These are phyloP conservation scores for Effrenium voratum DNA, from an alignment of 73 alveolate species.

Conservation along the genomic window DNA sequence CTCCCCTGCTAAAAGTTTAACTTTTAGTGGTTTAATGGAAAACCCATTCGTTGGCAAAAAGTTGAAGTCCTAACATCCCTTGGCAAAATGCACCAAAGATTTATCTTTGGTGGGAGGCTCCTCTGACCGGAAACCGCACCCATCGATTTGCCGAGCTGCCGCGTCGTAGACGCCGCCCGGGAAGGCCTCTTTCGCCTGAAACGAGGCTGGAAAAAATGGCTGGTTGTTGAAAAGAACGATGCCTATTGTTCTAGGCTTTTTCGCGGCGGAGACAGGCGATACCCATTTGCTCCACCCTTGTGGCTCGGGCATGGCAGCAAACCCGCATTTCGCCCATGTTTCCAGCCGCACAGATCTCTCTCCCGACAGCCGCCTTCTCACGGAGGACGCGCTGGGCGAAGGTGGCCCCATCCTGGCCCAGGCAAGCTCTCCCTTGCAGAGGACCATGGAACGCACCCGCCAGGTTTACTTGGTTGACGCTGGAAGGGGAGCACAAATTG, in stretches of 20 bases:
- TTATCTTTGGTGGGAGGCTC: not conserved
- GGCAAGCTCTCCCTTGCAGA: no score
- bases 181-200: constrained; percentile 6
- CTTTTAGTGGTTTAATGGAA: no score
- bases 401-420: not conserved
- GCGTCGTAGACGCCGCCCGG: constrained; percentile 71
- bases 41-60: no score
- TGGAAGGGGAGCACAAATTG: no score
- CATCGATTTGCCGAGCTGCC: constrained; percentile 6
- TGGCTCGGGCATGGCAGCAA: not conserved
- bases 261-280: not conserved
- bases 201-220: not conserved
- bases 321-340: not conserved
- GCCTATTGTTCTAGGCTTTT: not conserved
- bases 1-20: no score
- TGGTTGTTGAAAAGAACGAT: not conserved
- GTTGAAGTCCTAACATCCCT: no score
- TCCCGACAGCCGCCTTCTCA: not conserved
- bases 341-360: not conserved
- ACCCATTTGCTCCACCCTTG: not conserved
- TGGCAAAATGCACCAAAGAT: not conserved
- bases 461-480: no score
- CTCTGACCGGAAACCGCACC: no score
- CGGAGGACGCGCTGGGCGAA: not conserved
- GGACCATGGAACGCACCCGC: no score